These are phyloP conservation scores for Tremella yokohamensis DNA, from an alignment of 768 basidiomycete genomes.

Conservation along the genomic window DNA sequence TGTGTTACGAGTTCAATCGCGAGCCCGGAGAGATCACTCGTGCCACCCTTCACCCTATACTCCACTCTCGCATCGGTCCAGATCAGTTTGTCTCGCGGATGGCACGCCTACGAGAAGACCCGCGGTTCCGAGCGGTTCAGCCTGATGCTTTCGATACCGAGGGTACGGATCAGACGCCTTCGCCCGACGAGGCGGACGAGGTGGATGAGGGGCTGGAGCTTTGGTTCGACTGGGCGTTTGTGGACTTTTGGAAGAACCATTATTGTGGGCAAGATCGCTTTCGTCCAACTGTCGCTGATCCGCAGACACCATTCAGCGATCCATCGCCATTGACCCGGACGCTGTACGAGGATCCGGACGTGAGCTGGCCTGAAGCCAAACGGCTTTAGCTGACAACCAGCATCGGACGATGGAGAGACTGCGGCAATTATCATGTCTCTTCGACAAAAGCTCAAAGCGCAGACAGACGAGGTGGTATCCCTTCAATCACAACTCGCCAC, in stretches of 20 bases:
- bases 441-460: conserved; percentile 74
- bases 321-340: conserved; percentile 53
- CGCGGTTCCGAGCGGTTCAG: conserved; percentile 81
- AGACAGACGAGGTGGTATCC: conserved; percentile 57
- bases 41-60: conserved; percentile 79
- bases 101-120: conserved; percentile 82
- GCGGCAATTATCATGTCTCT: conserved; percentile 77
- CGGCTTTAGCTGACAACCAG: not conserved
- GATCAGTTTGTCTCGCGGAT: conserved; percentile 85
- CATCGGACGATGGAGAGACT: conserved; percentile 63
- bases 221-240: conserved; percentile 98
- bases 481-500: conserved; percentile 48
- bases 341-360: conserved; percentile 45
- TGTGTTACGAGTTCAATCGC: conserved; percentile 94
- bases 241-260: conserved; percentile 98
- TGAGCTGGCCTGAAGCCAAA: conserved; percentile 16
- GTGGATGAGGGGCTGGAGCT: conserved; percentile 67
- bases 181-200: conserved; percentile 47
- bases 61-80: conserved; percentile 76
- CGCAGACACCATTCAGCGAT: conserved; percentile 53
- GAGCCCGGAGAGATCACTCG: conserved; percentile 95
- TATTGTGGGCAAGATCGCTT: conserved; percentile 64
- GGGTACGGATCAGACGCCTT: conserved; percentile 18
- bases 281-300: conserved; percentile 5
- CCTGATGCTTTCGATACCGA: conserved; percentile 71